Evolutionary conservation across 495 filamentous ascomycete genomes (phyloP).

Genomic region (Elaphomyces granulatus): DNA sequence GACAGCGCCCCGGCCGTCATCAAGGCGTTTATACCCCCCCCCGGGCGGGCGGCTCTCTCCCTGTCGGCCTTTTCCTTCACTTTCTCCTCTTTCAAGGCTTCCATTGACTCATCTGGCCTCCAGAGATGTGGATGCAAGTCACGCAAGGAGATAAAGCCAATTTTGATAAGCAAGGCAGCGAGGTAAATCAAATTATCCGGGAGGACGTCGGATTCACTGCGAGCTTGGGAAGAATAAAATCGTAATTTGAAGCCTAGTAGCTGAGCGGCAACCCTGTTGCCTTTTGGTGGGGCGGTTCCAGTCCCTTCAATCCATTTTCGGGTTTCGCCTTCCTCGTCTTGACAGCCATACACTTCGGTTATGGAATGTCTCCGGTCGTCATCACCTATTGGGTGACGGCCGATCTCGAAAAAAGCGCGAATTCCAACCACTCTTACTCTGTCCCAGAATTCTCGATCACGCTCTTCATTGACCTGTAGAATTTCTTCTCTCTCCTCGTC

Average conservation of each 20-base stretch:
- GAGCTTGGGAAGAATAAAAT: conserved; percentile 71
- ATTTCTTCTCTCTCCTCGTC: conserved; percentile 49
- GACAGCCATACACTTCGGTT: conserved; percentile 24
- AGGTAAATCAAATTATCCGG: conserved; percentile 88
- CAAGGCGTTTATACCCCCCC: conserved; percentile 65
- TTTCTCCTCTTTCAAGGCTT: conserved; percentile 45
- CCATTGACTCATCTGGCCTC: conserved; percentile 73
- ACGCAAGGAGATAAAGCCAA: conserved; percentile 89
- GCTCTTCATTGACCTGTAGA: conserved; percentile 35
- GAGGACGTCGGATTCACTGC: conserved; percentile 51
- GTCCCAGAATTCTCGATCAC: conserved; percentile 71
- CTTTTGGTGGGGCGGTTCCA: conserved; percentile 63
- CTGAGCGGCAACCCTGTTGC: conserved; percentile 84
- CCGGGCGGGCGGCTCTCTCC: conserved; percentile 48
- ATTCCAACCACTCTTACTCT: conserved; percentile 61
- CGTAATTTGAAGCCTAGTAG: conserved; percentile 94
- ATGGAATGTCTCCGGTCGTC: conserved; percentile 32
- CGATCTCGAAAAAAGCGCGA: conserved; percentile 76
- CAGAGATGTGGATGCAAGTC: conserved; percentile 91
- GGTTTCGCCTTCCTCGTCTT: conserved; percentile 37
- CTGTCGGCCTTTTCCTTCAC: conserved; percentile 68
- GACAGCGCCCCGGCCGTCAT: conserved; percentile 75
- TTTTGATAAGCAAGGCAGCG: conserved; percentile 83
- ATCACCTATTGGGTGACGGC: conserved; percentile 41
- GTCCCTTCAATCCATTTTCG: conserved; percentile 63